Evolutionary conservation across 257 asterid species (phyloP).

Genomic region (Gynochthodes officinalis): DNA sequence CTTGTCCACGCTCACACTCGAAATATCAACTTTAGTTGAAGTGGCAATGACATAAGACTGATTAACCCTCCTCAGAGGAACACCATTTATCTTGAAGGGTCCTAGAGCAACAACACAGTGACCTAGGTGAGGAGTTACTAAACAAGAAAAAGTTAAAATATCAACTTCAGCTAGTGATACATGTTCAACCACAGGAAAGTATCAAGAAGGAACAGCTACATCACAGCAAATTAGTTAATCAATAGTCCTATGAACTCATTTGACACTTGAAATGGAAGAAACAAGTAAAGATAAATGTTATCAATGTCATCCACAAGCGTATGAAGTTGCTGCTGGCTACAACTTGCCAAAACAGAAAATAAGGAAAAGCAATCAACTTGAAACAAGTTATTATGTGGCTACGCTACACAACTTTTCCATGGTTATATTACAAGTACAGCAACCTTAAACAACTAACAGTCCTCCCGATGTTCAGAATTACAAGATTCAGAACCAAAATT

Average conservation of each 20-base stretch:
- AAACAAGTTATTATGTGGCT: background rate
- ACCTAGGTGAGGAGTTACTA: too few species aligned
- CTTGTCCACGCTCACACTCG: slow-evolving; percentile 47
- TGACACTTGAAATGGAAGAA: background rate
- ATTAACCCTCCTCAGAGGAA: slow-evolving; percentile 65
- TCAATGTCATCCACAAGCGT: background rate
- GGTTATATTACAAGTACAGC: background rate
- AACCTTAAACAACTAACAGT: too few species aligned
- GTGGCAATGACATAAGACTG: slow-evolving; percentile 66
- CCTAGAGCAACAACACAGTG: slow-evolving; percentile 23
- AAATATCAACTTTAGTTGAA: slow-evolving; percentile 53
- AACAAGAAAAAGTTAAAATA: too few species aligned
- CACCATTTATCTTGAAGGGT: slow-evolving; percentile 67
- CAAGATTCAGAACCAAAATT: too few species aligned
- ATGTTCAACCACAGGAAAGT: too few species aligned
- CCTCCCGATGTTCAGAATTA: too few species aligned
- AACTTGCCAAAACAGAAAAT: background rate
- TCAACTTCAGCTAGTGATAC: too few species aligned
- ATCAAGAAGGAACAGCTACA: too few species aligned
- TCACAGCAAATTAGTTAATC: too few species aligned
- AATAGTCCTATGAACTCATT: too few species aligned
- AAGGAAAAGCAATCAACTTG: background rate
- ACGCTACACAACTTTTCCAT: background rate
- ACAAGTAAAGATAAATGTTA: background rate
- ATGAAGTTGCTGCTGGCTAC: background rate